Percentiles rank a stretch among this genome's conserved stretches.
These are phyloP conservation scores for Heimioporus punctisporus DNA, from an alignment of 1,284 basidiomycete genomes.

Conservation along the genomic window DNA sequence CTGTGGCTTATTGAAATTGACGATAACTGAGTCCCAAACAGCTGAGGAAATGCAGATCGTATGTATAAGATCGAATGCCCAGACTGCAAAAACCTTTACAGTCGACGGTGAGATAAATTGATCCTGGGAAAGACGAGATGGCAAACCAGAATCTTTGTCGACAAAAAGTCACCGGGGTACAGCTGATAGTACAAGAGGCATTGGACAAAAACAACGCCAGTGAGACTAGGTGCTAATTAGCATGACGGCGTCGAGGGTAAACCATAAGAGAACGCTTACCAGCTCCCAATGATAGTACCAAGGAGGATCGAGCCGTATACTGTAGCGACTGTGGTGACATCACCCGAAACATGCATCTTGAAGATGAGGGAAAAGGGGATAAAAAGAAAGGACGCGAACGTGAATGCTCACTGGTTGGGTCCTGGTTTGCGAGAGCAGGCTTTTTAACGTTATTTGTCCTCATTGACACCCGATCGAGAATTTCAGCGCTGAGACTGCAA, in stretches of 20 bases:
- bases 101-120: neutral
- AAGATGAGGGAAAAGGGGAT: neutral
- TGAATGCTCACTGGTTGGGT: conserved; percentile 24
- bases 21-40: conserved; percentile 31
- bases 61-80: conserved; percentile 31
- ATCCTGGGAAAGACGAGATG: neutral
- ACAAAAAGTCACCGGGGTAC: conserved; percentile 38
- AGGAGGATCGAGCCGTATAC: conserved; percentile 32
- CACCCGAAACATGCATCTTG: conserved; percentile 29
- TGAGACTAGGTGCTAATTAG: conserved; percentile 34
- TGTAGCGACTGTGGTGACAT: conserved; percentile 33
- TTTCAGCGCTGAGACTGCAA: too few species aligned
- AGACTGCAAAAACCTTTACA: conserved; percentile 31
- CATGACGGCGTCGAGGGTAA: neutral
- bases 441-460: conserved; percentile 37
- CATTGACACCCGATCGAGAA: too few species aligned
- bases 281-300: conserved; percentile 31
- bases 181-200: conserved; percentile 44
- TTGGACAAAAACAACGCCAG: conserved; percentile 49
- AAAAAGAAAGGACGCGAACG: conserved; percentile 32
- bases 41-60: conserved; percentile 30
- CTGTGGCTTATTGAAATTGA: conserved; percentile 24
- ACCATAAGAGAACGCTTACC: conserved; percentile 13
- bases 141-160: conserved; percentile 42
- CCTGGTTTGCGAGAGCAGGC: neutral